Base-by-base conservation (phyloP, 2,329 filamentous ascomycete genomes). In the Penicillium olsonii region DNA sequence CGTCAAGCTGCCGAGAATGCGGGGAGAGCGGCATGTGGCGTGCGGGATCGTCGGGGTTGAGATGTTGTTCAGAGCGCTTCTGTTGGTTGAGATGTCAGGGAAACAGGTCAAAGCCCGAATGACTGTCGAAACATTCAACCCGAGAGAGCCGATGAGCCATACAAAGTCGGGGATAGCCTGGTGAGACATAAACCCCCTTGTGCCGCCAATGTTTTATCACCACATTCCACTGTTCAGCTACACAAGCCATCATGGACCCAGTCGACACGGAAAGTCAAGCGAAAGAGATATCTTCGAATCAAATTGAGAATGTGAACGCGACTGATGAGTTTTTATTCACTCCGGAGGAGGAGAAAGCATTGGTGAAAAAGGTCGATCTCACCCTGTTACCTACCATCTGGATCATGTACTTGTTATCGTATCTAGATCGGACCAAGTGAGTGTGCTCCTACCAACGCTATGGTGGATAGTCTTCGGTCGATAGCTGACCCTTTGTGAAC, bases 371-470 rank as follows among this genome's bases (percentile, higher is more conserved):
- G 45, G 67, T 71, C 48, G 77, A 79, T 54, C 45, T 75, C 8
- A 72, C 64, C 27, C 65, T 80, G 0, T 57, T 79, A 22, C 77
- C 76, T 6, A 72, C 69, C 0, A 75, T 79, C 22, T 78, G 74
- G 75, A 55, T 78, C 31, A 78, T 79, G 74, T 79, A 78, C 48
- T 59, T 78, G 17, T 60, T 78, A 7, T 75, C 70, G 1, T 78
- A 78, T 49, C 72, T 78, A 73, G 60, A 62, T 19, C 38, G 58
- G 10, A 62, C 58, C 11, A 62, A 62, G 60, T 62, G 45, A 20
- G 49, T 39, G 17, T 4, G 4, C 2, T 27, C 15, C 4, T 10
- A n/a, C n/a, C n/a, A n/a, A n/a, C n/a, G n/a, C n/a, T n/a, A n/a
- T n/a, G n/a, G n/a, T n/a, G n/a, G n/a, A n/a, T n/a, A 3, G 15